Evolutionary conservation across 352 stramenopile species (phyloP).

Genomic region (Phytophthora sp.): DNA sequence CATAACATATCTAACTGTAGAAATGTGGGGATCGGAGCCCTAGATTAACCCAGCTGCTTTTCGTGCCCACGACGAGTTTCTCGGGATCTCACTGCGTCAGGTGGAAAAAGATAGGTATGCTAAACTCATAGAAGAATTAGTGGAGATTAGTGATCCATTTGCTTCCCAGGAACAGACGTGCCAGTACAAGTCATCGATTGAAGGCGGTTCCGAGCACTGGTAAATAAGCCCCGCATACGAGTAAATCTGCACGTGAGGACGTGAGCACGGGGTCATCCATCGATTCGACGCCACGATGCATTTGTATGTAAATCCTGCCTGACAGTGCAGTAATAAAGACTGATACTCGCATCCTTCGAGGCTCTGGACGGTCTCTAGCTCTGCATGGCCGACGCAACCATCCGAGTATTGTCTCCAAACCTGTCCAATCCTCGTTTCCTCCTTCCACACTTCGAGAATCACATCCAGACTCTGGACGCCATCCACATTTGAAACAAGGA

Average conservation of each 20-base stretch:
- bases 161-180: conserved; percentile 54
- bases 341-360: conserved; percentile 49
- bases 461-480: conserved; percentile 41
- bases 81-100: too few relatives aligned
- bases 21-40: too few relatives aligned
- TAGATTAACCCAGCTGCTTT: too few relatives aligned
- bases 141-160: conserved; percentile 35
- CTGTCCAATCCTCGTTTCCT: conserved; percentile 28
- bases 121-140: too few relatives aligned
- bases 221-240: conserved; percentile 47
- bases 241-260: conserved; percentile 62
- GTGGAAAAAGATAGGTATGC: too few relatives aligned
- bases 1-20: too few relatives aligned
- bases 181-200: conserved; percentile 57
- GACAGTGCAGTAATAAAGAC: conserved; percentile 40
- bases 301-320: conserved; percentile 43
- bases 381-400: conserved; percentile 27
- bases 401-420: conserved; percentile 30
- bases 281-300: conserved; percentile 46
- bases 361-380: conserved; percentile 34
- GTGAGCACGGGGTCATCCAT: conserved; percentile 29
- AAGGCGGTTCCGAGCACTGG: conserved; percentile 40
- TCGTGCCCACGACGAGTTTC: too few relatives aligned
- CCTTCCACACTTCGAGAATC: conserved; percentile 52
- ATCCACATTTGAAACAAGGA: conserved; percentile 62